Conservation (phyloP, 129 eudicot genomes). For the Escallonia rubra region DNA sequence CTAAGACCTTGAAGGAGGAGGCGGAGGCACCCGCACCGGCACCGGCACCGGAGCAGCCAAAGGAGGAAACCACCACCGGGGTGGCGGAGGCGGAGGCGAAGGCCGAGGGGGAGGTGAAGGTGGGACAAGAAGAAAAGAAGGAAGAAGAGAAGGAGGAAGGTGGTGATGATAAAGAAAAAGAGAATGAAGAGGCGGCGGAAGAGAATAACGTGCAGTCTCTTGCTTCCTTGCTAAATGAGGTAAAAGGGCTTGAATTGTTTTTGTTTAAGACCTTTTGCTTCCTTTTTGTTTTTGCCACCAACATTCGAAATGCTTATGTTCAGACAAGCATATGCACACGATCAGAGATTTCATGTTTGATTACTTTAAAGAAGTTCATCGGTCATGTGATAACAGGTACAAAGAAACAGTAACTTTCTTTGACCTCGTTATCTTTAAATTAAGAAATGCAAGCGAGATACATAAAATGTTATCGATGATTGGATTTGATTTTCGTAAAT, state of each 20-base stretch:
- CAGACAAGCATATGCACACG: no score
- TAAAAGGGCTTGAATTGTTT: not conserved
- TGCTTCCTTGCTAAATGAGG: conserved; percentile 19
- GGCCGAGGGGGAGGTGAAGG: conserved; percentile 7
- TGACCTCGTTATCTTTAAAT: no score
- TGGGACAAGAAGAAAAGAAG: conserved; percentile 2
- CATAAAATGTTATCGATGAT: no score
- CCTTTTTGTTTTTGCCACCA: no score
- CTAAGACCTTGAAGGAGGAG: conserved; percentile 14
- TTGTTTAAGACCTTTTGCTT: no score
- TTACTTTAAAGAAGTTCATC: no score
- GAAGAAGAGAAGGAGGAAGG: conserved; percentile 1
- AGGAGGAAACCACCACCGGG: conserved; percentile 12
- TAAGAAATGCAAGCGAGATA: no score
- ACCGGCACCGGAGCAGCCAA: conserved; percentile 8
- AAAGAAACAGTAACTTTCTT: no score
- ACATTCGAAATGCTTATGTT: no score
- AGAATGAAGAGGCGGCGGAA: conserved; percentile 11
- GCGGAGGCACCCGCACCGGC: not conserved
- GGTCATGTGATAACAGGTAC: no score
- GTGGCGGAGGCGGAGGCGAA: not conserved
- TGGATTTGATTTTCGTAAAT: no score
- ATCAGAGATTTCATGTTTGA: no score
- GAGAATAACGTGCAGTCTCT: conserved; percentile 11
- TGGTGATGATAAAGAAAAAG: conserved; percentile 11